These are phyloP conservation scores for Cucurbitaria berberidis DNA, from an alignment of 2,329 filamentous ascomycete genomes.

Conservation along the genomic window DNA sequence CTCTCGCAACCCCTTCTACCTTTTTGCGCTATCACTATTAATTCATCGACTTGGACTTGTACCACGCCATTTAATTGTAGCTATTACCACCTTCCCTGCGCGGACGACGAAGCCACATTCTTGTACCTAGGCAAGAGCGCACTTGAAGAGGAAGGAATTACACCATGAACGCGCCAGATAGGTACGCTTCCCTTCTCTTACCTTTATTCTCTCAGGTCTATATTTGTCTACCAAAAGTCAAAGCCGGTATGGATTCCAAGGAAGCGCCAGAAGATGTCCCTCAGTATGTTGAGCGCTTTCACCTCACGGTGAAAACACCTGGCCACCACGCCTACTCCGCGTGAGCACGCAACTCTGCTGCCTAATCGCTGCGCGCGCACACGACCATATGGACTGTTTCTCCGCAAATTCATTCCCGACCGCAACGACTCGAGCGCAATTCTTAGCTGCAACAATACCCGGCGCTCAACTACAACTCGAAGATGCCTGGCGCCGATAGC, in stretches of 20 bases:
- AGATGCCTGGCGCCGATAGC: slow-evolving; percentile 2
- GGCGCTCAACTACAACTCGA: slow-evolving; percentile 2
- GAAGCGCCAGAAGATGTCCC: neutral
- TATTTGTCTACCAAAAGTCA: slow-evolving; percentile 6
- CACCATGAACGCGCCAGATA: slow-evolving; percentile 49
- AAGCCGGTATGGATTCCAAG: slow-evolving; percentile 1
- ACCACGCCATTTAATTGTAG: neutral
- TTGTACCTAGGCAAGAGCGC: slow-evolving; percentile 1
- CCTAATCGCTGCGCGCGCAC: neutral
- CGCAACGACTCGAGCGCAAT: neutral
- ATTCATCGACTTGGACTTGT: neutral
- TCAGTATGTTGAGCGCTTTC: slow-evolving; percentile 9
- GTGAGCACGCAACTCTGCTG: neutral
- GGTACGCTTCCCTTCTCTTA: slow-evolving; percentile 30
- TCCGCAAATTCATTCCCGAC: neutral
- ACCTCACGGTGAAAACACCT: slow-evolving; percentile 1
- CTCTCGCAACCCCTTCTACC: neutral
- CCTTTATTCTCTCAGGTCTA: neutral
- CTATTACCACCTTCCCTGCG: neutral
- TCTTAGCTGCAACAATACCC: neutral
- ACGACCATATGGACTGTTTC: slow-evolving; percentile 1
- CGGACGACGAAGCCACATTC: slow-evolving; percentile 2
- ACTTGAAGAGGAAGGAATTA: slow-evolving; percentile 6
- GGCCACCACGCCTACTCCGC: neutral
- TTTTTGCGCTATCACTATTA: neutral